These are phyloP conservation scores for Vaccinium corymbosum DNA, from an alignment of 148 eudicot species.

Conservation along the genomic window DNA sequence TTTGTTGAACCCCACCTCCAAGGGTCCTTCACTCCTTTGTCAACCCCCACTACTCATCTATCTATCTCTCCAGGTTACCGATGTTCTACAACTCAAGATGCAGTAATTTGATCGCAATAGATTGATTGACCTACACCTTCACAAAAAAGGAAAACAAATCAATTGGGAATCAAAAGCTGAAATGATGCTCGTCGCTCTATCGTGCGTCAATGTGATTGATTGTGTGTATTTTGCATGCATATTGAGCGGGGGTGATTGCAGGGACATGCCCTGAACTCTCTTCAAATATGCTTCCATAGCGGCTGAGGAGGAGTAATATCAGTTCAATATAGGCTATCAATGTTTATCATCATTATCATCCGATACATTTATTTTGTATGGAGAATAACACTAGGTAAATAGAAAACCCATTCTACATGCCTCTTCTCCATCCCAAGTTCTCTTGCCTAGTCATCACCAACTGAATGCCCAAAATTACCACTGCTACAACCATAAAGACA, in stretches of 20 bases:
- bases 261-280: background rate
- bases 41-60: conserved; percentile 24
- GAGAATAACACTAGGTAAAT: background rate
- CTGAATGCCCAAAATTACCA: background rate
- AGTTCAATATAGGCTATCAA: too few species aligned
- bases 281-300: background rate
- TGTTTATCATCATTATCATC: background rate
- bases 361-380: background rate
- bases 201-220: background rate
- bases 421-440: background rate
- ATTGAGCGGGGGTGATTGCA: background rate
- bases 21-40: conserved; percentile 14
- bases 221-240: background rate
- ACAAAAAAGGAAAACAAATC: too few species aligned
- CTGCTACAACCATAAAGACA: background rate
- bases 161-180: too few species aligned
- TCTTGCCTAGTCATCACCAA: background rate
- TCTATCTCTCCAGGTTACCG: background rate
- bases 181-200: too few species aligned
- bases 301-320: too few species aligned
- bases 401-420: background rate
- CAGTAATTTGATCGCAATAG: background rate
- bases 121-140: background rate
- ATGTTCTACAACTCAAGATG: background rate
- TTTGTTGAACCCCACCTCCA: conserved; percentile 15